These are phyloP conservation scores for Brasilioporus rufonigricans DNA, from an alignment of 768 basidiomycete species.

Conservation along the genomic window DNA sequence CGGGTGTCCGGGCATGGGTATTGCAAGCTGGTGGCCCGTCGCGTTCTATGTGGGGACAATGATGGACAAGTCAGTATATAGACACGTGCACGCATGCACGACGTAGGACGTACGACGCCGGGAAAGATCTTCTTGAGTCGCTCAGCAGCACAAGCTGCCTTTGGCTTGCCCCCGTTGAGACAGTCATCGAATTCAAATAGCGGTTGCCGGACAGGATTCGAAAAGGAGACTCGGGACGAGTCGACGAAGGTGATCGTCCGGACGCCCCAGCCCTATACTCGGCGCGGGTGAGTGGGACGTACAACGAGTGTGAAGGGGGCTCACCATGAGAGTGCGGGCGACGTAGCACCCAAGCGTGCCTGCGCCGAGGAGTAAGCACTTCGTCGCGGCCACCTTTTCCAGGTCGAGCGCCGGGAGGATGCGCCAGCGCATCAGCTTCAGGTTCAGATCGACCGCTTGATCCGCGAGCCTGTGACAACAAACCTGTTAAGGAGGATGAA, in stretches of 20 bases:
- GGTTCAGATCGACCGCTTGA: slow-evolving; percentile 96
- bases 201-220: slow-evolving; percentile 96
- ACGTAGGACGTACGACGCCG: slow-evolving; percentile 62
- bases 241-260: slow-evolving; percentile 92
- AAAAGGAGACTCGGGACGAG: slow-evolving; percentile 89
- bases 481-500: too few species aligned
- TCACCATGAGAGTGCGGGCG: slow-evolving; percentile 81
- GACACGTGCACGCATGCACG: too few species aligned
- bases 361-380: slow-evolving; percentile 86
- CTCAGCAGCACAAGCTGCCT: slow-evolving; percentile 88
- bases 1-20: slow-evolving; percentile 99
- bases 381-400: slow-evolving; percentile 78
- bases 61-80: too few species aligned
- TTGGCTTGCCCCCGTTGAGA: slow-evolving; percentile 87
- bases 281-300: neutral
- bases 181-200: slow-evolving; percentile 96
- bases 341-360: slow-evolving; percentile 98
- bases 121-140: slow-evolving; percentile 87
- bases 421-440: slow-evolving; percentile 98
- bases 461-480: too few species aligned
- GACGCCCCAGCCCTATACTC: slow-evolving; percentile 86
- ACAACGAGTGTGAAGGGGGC: neutral
- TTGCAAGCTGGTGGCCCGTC: slow-evolving; percentile 69
- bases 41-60: slow-evolving; percentile 57
- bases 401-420: slow-evolving; percentile 88